Conservation (phyloP, 495 filamentous ascomycete genomes). For the Parachaetomium inaequale region DNA sequence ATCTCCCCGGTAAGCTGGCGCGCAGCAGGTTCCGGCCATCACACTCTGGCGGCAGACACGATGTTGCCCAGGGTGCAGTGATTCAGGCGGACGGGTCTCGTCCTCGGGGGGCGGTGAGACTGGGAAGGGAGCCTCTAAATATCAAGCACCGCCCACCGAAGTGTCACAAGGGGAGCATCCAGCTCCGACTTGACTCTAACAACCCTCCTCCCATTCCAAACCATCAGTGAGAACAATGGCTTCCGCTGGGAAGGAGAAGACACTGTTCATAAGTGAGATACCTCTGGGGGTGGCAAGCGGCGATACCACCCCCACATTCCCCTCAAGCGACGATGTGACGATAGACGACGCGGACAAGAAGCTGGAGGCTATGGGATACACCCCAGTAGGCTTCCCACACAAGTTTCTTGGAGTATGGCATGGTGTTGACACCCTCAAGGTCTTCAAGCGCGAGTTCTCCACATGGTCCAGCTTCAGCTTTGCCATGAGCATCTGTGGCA, state of each 20-base stretch:
- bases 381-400: slow-evolving; percentile 22
- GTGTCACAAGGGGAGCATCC: too few relatives aligned
- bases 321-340: slow-evolving; percentile 11
- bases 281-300: not conserved
- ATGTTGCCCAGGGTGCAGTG: not conserved
- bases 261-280: not conserved
- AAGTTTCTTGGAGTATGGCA: not conserved
- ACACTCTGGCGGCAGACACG: not conserved
- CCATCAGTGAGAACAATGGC: not conserved
- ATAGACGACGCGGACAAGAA: slow-evolving; percentile 33
- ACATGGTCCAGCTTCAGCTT: slow-evolving; percentile 61
- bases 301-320: slow-evolving; percentile 6
- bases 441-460: slow-evolving; percentile 63
- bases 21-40: not conserved
- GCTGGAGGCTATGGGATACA: slow-evolving; percentile 35
- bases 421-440: slow-evolving; percentile 27
- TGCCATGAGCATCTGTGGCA: slow-evolving; percentile 58
- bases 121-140: not conserved
- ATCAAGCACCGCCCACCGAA: not conserved
- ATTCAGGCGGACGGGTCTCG: not conserved
- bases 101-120: not conserved
- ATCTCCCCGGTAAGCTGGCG: not conserved
- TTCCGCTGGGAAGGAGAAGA: not conserved
- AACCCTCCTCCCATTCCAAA: not conserved
- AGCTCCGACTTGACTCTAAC: not conserved